Conservation (phyloP, 441 rosid genomes). For the Bruguiera hainesii region DNA sequence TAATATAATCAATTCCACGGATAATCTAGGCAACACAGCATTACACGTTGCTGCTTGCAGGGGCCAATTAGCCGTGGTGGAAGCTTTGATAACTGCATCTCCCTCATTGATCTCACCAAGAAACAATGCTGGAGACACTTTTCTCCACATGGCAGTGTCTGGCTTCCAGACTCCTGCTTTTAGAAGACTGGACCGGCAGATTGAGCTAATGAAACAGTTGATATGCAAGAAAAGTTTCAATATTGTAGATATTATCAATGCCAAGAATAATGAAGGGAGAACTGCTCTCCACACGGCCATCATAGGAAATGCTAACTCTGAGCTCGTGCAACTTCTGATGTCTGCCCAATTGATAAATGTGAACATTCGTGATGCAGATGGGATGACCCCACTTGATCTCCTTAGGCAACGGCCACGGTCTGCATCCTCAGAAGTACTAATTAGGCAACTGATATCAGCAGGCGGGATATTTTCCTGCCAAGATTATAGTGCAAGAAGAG, state of each 20-base stretch:
- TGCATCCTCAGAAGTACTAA: slow-evolving; percentile 71
- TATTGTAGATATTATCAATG: slow-evolving; percentile 53
- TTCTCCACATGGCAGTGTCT: slow-evolving; percentile 73
- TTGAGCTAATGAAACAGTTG: slow-evolving; percentile 69
- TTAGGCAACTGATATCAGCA: slow-evolving; percentile 72
- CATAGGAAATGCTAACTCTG: slow-evolving; percentile 64
- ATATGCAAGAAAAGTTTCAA: slow-evolving; percentile 32
- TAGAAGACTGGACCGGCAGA: slow-evolving; percentile 75
- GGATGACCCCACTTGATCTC: slow-evolving; percentile 88
- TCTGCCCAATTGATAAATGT: slow-evolving; percentile 61
- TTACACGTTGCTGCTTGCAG: slow-evolving; percentile 73
- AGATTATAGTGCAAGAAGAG: slow-evolving; percentile 63
- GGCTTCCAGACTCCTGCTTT: slow-evolving; percentile 78
- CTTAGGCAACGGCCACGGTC: slow-evolving; percentile 69
- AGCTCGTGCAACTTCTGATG: slow-evolving; percentile 82
- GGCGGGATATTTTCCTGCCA: slow-evolving; percentile 72
- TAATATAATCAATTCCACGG: slow-evolving; percentile 43
- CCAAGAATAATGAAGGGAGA: slow-evolving; percentile 62
- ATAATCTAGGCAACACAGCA: slow-evolving; percentile 77
- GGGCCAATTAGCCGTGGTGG: slow-evolving; percentile 67
- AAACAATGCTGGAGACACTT: slow-evolving; percentile 78
- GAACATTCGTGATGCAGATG: slow-evolving; percentile 57
- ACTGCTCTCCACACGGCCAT: slow-evolving; percentile 88
- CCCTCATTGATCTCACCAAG: slow-evolving; percentile 51
- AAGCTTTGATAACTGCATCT: slow-evolving; percentile 55